Evolutionary conservation across 1,284 basidiomycete species (phyloP), one percentile per base, ranked within the genome.

Genomic region (Grifola frondosa): DNA sequence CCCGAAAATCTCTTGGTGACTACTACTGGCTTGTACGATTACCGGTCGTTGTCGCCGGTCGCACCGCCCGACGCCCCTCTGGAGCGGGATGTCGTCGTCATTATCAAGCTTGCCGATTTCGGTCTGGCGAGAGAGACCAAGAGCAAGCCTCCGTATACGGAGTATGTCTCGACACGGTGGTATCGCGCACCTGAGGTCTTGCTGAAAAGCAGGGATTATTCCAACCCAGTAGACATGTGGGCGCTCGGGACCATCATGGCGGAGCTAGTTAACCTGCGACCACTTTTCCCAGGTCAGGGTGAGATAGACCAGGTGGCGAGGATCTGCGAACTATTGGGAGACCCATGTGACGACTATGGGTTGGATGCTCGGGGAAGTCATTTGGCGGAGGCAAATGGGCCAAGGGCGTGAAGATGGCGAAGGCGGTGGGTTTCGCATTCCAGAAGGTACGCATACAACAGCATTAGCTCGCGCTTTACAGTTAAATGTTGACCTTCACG

Each of bases 1-100:
- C 97, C 97, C 21, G 97, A 99, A 65, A 99, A 99, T 60, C 83
- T 99, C n/a, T 82, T 99, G 42, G 96, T 99, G 58, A 99, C 97
- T n/a, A 99, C 97, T 3, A 97, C 93, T 9, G 97, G 97, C 19
- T 78, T 97, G 37, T 88, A 88, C 54, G 93, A 97, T 67, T 99
- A 99, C 63, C 84, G 84, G n/a, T 79, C 90, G 7, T 71, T 90
- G 26, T 84, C 80, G 16, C 81, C 84, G 15, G 52, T 73, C 29
- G 77, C 81, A 10, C 68, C 74, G 22, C 75, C 78, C 5, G 74
- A 78, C 46, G 73, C 78, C 5, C 73, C 81, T 22, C 73, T 80
- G 35, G 93, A 98, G 61, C 89, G 86, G 69, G 97, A 99, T 63
- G 96, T 99, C 41, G 86, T 95, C 12, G 92, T 95, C 35, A 92